phyloP scores from a whole-genome alignment of 2,329 filamentous ascomycete species.

The Aspergillus alliaceus region DNA sequence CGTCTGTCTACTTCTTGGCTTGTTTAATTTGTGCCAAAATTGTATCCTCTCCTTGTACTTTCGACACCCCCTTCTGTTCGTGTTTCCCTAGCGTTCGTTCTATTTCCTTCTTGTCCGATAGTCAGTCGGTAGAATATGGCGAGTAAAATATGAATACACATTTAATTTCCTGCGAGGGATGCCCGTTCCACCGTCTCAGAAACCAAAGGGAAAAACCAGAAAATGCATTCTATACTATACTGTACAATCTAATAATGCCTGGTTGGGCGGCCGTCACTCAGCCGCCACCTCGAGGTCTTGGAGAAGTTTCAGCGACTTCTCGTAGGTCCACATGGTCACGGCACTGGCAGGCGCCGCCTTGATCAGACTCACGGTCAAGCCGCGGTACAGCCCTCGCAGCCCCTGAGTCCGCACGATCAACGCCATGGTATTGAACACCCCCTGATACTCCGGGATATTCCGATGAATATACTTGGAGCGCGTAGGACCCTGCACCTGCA shows the following conservation, averaged over 20 bases:
- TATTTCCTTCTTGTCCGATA: constrained; percentile 3
- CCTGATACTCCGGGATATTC: constrained; percentile 82
- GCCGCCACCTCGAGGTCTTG: constrained; percentile 35
- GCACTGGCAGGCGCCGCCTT: constrained; percentile 94
- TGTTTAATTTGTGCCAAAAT: constrained; percentile 15
- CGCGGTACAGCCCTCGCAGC: constrained; percentile 77
- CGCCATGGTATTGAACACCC: constrained; percentile 65
- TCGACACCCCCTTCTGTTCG: constrained; percentile 27
- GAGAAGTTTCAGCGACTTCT: constrained; percentile 67
- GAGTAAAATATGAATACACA: constrained; percentile 11
- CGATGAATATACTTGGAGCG: constrained; percentile 74
- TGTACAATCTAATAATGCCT: constrained; percentile 6
- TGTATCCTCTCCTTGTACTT: constrained; percentile 15
- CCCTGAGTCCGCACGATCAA: constrained; percentile 74
- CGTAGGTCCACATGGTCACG: constrained; percentile 94
- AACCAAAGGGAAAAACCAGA: constrained; percentile 4
- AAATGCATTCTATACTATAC: not conserved
- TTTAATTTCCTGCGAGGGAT: not conserved
- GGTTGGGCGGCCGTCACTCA: constrained; percentile 3
- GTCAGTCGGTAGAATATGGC: constrained; percentile 7
- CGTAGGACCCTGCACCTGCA: constrained; percentile 94
- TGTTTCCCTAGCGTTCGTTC: constrained; percentile 21
- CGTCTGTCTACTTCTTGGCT: constrained; percentile 18
- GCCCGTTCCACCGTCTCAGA: not conserved
- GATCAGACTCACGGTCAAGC: constrained; percentile 81